Base-by-base conservation (phyloP, 2,329 filamentous ascomycete genomes). In the Alternaria viburni region DNA sequence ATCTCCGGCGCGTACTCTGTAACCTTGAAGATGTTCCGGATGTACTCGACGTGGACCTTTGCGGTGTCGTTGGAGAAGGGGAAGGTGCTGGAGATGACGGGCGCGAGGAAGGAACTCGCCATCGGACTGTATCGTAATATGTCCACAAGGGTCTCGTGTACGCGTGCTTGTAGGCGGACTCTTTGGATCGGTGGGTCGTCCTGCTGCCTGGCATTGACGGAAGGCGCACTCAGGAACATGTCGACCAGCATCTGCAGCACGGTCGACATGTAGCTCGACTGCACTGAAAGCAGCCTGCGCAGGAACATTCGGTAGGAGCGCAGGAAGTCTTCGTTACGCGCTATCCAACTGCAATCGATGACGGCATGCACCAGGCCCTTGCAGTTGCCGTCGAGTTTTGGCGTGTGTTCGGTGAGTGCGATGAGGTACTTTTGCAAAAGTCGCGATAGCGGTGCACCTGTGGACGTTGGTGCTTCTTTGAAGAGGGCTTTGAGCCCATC, bases 41-140 rank as follows among this genome's bases (percentile, higher is more conserved):
- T 90, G 74, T 96, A 99, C n/a, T 90, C 89, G 70, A 95, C 88
- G 77, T 97, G 93, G n/a, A 88, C 86, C 68, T 89, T 90, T 66
- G 91, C 90, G 5, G 90, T 88, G 57, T 97, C 92, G 66, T 90
- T 90, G 54, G 91, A 86, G 63, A 89, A 92, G 1, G 93, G 93
- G 64, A 96, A 97, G 45, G 89, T 90, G 54, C 83, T 80, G 52
- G 86, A 81, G 43, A 97, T 80, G 52, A 93, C 83, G 32, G 88
- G 86, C 41, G 90, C 88, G 28, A 97, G 83, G 3, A 90, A 86
- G 36, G 88, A 85, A 65, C 89, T 90, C 5, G 92, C 91, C 30
- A 93, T 91, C 4, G 96, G 94, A 59, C 96, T 91, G 61, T 97
- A 88, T 70, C 89, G 87, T 49, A 97, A 84, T 12, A 99, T 83